A percentile compares a stretch with the other conserved stretches of the same genome.
Evolutionary conservation across 2,329 filamentous ascomycete species (phyloP).

Genomic region (Dothidotthia symphoricarpi): DNA sequence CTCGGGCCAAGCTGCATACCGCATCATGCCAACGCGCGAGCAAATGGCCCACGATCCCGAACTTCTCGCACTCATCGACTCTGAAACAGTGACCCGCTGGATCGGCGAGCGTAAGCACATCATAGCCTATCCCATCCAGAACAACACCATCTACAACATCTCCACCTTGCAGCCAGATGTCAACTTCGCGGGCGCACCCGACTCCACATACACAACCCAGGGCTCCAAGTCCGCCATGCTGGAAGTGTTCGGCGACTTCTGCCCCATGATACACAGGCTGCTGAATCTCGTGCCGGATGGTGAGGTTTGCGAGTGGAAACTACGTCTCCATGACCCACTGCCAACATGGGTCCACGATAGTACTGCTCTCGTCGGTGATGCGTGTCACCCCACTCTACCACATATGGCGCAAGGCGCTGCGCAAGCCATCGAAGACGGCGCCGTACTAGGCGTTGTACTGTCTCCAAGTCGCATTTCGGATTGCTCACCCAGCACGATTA

Average conservation of each 20-base stretch:
- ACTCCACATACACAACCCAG: conserved; percentile 62
- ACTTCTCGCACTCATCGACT: conserved; percentile 64
- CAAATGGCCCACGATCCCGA: conserved; percentile 67
- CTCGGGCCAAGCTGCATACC: conserved; percentile 74
- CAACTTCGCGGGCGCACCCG: conserved; percentile 57
- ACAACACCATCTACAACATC: conserved; percentile 66
- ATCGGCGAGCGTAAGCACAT: conserved; percentile 73
- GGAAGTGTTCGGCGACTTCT: conserved; percentile 59
- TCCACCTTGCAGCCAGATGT: conserved; percentile 61
- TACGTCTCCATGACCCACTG: conserved; percentile 61
- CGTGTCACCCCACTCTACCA: conserved; percentile 63
- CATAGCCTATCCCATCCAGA: conserved; percentile 72
- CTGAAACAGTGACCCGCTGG: conserved; percentile 69
- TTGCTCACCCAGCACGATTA: conserved; percentile 46
- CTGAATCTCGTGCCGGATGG: conserved; percentile 61
- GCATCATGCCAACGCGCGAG: conserved; percentile 70
- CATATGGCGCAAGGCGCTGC: conserved; percentile 65
- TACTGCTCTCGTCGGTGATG: conserved; percentile 58
- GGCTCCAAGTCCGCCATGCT: conserved; percentile 62
- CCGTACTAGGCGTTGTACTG: conserved; percentile 55
- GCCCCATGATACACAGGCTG: conserved; percentile 60
- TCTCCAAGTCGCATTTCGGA: conserved; percentile 48
- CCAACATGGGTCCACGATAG: conserved; percentile 59
- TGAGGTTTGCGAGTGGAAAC: conserved; percentile 66
- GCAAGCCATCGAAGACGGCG: conserved; percentile 64